phyloP scores from a whole-genome alignment of 768 basidiomycete species.

The Imleria badia region DNA sequence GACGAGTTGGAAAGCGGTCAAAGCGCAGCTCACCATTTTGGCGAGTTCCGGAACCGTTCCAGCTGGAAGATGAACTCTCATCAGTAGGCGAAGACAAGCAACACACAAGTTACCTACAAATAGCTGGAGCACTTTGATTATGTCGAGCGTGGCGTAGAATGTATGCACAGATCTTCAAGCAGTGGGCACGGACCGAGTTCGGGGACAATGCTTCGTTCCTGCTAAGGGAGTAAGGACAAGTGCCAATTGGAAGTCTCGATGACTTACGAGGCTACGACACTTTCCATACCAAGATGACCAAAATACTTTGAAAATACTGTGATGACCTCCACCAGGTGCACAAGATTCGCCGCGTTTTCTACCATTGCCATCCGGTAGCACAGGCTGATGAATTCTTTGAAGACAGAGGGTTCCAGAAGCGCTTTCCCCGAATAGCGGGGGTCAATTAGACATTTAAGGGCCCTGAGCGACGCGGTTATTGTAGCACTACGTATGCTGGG shows the following conservation, averaged over 20 bases:
- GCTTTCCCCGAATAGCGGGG: constrained; percentile 81
- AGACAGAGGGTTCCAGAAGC: constrained; percentile 76
- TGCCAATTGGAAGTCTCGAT: neutral
- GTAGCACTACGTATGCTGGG: constrained; percentile 44
- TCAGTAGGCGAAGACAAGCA: constrained; percentile 7
- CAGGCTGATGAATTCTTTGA: constrained; percentile 86
- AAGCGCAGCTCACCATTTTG: constrained; percentile 60
- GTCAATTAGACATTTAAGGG: constrained; percentile 76
- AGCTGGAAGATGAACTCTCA: constrained; percentile 40
- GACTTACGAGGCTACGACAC: constrained; percentile 21
- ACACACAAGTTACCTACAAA: constrained; percentile 40
- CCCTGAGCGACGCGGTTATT: constrained; percentile 64
- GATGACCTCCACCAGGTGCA: constrained; percentile 70
- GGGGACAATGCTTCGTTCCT: constrained; percentile 34
- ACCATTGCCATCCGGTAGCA: constrained; percentile 91
- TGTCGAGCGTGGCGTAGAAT: constrained; percentile 73
- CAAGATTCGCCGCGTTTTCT: constrained; percentile 70
- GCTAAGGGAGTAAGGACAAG: neutral
- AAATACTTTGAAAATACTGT: constrained; percentile 50
- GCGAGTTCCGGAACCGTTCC: constrained; percentile 52
- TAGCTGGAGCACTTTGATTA: constrained; percentile 46
- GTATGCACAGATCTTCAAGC: constrained; percentile 80
- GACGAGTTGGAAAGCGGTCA: constrained; percentile 59
- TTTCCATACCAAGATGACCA: constrained; percentile 28
- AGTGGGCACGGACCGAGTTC: constrained; percentile 53